Evolutionary conservation across 805 yeast species (phyloP).

Genomic region (Schizosaccharomyces lindneri): DNA sequence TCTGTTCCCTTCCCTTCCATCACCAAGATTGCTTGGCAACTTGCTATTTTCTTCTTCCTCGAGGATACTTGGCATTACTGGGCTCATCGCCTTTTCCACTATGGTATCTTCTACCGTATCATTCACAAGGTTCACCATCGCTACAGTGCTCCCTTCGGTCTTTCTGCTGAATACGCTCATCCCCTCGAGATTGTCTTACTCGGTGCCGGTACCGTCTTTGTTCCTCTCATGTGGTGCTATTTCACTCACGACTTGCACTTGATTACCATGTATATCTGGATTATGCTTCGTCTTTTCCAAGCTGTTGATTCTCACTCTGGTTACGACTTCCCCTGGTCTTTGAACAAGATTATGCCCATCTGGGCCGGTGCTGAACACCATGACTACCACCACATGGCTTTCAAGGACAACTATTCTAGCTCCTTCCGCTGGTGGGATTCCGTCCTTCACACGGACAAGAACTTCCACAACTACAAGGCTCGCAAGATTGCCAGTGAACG

Average conservation of each 20-base stretch:
- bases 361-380: constrained; percentile 99
- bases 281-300: constrained; percentile 67
- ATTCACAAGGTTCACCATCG: constrained; percentile 95
- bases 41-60: constrained; percentile 50
- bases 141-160: constrained; percentile 93
- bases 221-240: constrained; percentile 66
- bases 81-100: constrained; percentile 77
- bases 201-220: constrained; percentile 90
- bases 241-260: constrained; percentile 57
- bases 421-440: constrained; percentile 93
- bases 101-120: constrained; percentile 68
- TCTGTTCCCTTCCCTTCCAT: constrained; percentile 65
- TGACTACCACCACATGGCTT: constrained; percentile 89
- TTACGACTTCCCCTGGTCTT: constrained; percentile 91
- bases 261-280: constrained; percentile 77
- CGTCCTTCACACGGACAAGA: constrained; percentile 70
- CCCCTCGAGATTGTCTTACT: constrained; percentile 76
- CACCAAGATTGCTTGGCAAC: constrained; percentile 35
- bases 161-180: constrained; percentile 94
- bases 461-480: constrained; percentile 22
- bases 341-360: constrained; percentile 74
- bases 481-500: background rate
- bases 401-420: constrained; percentile 85
- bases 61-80: constrained; percentile 97
- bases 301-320: constrained; percentile 97